phyloP scores from a whole-genome alignment of 768 basidiomycete genomes.

The Podaxis pistillaris region DNA sequence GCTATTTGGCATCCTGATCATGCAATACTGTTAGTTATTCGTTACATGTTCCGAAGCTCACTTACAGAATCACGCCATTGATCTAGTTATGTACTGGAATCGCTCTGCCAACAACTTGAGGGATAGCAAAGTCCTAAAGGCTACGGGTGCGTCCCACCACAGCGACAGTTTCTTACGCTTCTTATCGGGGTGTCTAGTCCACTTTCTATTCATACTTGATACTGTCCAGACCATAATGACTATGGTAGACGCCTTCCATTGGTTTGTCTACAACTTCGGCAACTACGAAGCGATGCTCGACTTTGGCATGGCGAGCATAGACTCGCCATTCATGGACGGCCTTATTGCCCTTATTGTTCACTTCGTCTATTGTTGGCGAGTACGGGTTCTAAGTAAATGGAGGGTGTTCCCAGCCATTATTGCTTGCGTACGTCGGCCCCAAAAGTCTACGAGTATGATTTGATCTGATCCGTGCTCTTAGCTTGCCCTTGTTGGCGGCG shows the following conservation, averaged over 20 bases:
- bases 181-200: background rate
- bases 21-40: slow-evolving; percentile 10
- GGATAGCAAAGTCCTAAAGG: background rate
- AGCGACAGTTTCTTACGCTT: background rate
- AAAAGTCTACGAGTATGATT: background rate
- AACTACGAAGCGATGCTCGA: background rate
- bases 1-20: slow-evolving; percentile 11
- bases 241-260: slow-evolving; percentile 8
- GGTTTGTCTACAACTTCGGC: slow-evolving; percentile 10
- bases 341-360: slow-evolving; percentile 6
- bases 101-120: background rate
- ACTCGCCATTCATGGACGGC: slow-evolving; percentile 5
- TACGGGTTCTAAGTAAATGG: background rate
- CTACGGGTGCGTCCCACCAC: background rate
- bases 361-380: slow-evolving; percentile 7
- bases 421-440: background rate
- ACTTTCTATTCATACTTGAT: slow-evolving; percentile 11
- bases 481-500: background rate
- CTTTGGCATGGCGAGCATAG: slow-evolving; percentile 1
- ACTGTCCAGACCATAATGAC: slow-evolving; percentile 9
- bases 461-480: background rate
- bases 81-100: slow-evolving; percentile 6
- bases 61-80: background rate
- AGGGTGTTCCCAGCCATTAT: slow-evolving; percentile 1
- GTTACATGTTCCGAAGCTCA: background rate